Percentiles rank a stretch among this genome's conserved stretches.
Evolutionary conservation across 441 rosid species (phyloP).

Genomic region (Hura crepitans): DNA sequence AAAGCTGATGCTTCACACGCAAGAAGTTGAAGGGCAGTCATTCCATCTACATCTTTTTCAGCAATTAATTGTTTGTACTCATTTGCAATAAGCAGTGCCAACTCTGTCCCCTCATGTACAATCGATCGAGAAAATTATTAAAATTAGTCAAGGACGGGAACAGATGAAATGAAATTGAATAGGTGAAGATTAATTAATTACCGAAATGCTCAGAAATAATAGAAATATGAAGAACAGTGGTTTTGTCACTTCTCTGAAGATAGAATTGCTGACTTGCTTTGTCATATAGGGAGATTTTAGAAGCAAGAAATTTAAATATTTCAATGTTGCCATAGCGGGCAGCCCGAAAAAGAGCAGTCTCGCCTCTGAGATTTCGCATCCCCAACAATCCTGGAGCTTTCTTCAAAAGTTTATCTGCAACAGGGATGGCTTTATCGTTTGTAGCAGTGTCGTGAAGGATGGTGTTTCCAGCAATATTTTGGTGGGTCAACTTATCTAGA

Average conservation of each 20-base stretch:
- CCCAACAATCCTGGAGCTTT: slow-evolving; percentile 23
- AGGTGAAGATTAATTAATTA: not conserved
- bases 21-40: slow-evolving; percentile 26
- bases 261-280: not conserved
- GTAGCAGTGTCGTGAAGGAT: slow-evolving; percentile 25
- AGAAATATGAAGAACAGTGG: slow-evolving; percentile 25
- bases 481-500: slow-evolving; percentile 7
- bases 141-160: not conserved
- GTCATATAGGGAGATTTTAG: slow-evolving; percentile 17
- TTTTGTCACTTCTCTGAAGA: slow-evolving; percentile 25
- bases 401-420: slow-evolving; percentile 23
- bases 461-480: slow-evolving; percentile 14
- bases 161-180: too few species aligned
- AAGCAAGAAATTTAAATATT: slow-evolving; percentile 20
- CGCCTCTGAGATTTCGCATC: slow-evolving; percentile 25
- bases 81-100: slow-evolving; percentile 16
- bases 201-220: slow-evolving; percentile 20
- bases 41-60: slow-evolving; percentile 18
- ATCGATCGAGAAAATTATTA: too few species aligned
- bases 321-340: slow-evolving; percentile 21
- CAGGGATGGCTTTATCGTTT: slow-evolving; percentile 12
- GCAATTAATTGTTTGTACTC: slow-evolving; percentile 14
- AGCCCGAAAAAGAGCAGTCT: slow-evolving; percentile 18
- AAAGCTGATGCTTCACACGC: slow-evolving; percentile 25
- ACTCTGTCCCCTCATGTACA: not conserved